A percentile compares a stretch with the other conserved stretches of the same genome.
Conservation (phyloP, 768 basidiomycete genomes). For the Leucogyrophana mollusca region DNA sequence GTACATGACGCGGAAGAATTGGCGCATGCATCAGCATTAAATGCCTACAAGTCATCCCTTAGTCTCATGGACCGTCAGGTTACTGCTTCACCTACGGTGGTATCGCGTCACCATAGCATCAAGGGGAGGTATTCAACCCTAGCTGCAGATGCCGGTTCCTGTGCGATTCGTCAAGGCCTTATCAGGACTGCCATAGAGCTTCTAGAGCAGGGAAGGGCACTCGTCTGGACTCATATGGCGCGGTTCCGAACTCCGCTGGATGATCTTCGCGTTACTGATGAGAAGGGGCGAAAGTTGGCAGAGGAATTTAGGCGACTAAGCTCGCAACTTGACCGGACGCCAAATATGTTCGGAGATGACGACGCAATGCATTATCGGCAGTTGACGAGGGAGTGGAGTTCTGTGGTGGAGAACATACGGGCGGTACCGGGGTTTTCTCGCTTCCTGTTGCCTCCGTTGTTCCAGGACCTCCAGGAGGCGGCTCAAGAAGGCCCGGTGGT, state of each 20-base stretch:
- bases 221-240: slow-evolving; percentile 25
- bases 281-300: background rate
- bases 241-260: slow-evolving; percentile 25
- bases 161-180: slow-evolving; percentile 13
- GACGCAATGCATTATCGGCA: slow-evolving; percentile 6
- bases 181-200: slow-evolving; percentile 20
- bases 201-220: slow-evolving; percentile 26
- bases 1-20: background rate
- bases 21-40: slow-evolving; percentile 2
- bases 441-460: slow-evolving; percentile 14
- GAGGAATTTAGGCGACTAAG: slow-evolving; percentile 8
- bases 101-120: background rate
- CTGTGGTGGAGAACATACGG: slow-evolving; percentile 7
- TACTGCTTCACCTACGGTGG: background rate
- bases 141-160: slow-evolving; percentile 7
- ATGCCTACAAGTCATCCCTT: slow-evolving; percentile 3
- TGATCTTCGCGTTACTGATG: slow-evolving; percentile 8
- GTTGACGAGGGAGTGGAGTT: slow-evolving; percentile 4
- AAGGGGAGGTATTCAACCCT: background rate
- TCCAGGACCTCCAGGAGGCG: slow-evolving; percentile 10
- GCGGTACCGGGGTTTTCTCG: slow-evolving; percentile 10
- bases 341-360: background rate
- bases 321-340: slow-evolving; percentile 1
- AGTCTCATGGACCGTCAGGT: slow-evolving; percentile 2
- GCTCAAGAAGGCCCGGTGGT: slow-evolving; percentile 18